Evolutionary conservation across 2,329 filamentous ascomycete species (phyloP), one percentile per base, ranked within the genome.

Genomic region (Basipetospora chlamydospora): DNA sequence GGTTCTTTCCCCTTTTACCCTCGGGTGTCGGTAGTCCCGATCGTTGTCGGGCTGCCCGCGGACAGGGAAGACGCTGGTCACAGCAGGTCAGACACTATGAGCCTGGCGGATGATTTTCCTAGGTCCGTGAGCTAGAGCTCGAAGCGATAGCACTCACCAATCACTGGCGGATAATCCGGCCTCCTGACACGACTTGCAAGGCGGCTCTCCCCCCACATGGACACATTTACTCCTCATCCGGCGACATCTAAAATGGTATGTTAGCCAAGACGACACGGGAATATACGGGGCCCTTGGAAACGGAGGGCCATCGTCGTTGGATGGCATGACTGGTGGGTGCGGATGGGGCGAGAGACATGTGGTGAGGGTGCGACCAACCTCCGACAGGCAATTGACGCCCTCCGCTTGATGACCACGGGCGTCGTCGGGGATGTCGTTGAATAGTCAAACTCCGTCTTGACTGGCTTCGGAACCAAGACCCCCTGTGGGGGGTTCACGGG

Each of bases 211-310:
- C 35, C 60, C 64, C 7, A 67, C 62, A 43, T 70, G 66, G 13
- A 66, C 46, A 44, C 68, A 73, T 52, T 70, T 73, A 48, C 64
- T 70, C 41, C 68, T 62, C 58, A 71, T 65, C 23, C 66, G 64
- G 23, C 68, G 67, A 43, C 68, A 73, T 56, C 66, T 68, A 17
- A 13, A 22, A 26, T 16, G 17, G 13, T 17, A 17, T 20, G 7
- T 30, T 18, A 28, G 13, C 16, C 21, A 13, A 31, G 29, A 11
- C 10, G 21, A 16, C 7, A 31, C 10, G n/a, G 16, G n/a, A 7
- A 21, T 20, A n/a, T n/a, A n/a, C n/a, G n/a, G n/a, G n/a, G n/a
- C n/a, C n/a, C n/a, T n/a, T n/a, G n/a, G n/a, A n/a, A n/a, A n/a
- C n/a, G n/a, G n/a, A n/a, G n/a, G n/a, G 26, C 10, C 4, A 7